Percentiles rank a stretch among this genome's conserved stretches.
These are phyloP conservation scores for Blumeria hordei DNA, from an alignment of 2,329 filamentous ascomycete species.

Conservation along the genomic window DNA sequence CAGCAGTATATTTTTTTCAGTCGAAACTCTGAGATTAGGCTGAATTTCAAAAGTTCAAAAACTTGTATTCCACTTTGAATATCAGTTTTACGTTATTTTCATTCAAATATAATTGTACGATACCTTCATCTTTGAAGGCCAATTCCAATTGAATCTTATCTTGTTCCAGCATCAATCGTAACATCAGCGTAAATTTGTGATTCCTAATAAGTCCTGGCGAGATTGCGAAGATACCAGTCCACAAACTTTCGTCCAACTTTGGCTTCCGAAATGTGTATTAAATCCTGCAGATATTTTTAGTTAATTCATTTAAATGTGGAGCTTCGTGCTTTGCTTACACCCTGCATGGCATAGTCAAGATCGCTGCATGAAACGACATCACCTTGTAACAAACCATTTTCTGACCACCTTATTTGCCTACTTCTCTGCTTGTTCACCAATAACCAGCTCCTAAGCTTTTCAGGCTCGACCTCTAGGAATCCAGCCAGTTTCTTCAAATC, in stretches of 20 bases:
- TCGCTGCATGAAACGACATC: slow-evolving; percentile 86
- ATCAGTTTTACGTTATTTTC: too few relatives aligned
- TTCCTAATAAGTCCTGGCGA: slow-evolving; percentile 71
- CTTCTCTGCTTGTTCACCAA: slow-evolving; percentile 97
- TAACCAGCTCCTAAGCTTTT: slow-evolving; percentile 81
- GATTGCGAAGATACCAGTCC: slow-evolving; percentile 96
- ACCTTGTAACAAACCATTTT: slow-evolving; percentile 72
- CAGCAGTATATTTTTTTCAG: too few relatives aligned
- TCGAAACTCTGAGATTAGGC: too few relatives aligned
- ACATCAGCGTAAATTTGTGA: too few relatives aligned
- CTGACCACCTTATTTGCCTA: slow-evolving; percentile 83
- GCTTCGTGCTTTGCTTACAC: slow-evolving; percentile 30
- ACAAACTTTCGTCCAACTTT: slow-evolving; percentile 95
- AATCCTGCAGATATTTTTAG: slow-evolving; percentile 31
- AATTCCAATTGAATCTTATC: too few relatives aligned
- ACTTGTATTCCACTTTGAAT: too few relatives aligned
- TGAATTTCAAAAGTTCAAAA: too few relatives aligned
- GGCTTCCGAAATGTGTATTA: slow-evolving; percentile 96
- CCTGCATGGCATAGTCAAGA: slow-evolving; percentile 90
- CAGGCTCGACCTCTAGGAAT: slow-evolving; percentile 91
- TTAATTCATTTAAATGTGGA: background rate
- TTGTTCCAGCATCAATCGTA: too few relatives aligned
- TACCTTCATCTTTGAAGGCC: too few relatives aligned
- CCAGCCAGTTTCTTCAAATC: slow-evolving; percentile 93
- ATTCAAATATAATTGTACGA: too few relatives aligned